These are phyloP conservation scores for Durio zibethinus DNA, from an alignment of 345 rosid genomes.

Conservation along the genomic window DNA sequence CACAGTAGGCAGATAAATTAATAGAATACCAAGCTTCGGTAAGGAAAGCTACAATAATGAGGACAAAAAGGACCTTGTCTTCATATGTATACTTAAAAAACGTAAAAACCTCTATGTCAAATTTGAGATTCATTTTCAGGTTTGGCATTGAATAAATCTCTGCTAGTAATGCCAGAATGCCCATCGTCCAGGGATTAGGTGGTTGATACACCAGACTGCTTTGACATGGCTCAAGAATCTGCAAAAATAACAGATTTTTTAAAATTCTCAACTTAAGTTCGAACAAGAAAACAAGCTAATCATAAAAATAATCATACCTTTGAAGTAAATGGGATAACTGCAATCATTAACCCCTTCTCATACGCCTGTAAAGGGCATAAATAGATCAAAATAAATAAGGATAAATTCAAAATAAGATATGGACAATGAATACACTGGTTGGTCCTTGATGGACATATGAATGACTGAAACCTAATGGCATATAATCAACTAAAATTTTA, in stretches of 20 bases:
- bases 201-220: constrained; percentile 95
- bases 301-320: constrained; percentile 48
- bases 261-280: constrained; percentile 1
- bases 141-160: constrained; percentile 98
- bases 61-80: background rate
- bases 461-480: background rate
- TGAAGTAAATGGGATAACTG: constrained; percentile 97
- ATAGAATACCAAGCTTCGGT: background rate
- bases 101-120: constrained; percentile 77
- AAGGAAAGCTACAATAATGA: background rate
- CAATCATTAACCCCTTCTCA: constrained; percentile 99
- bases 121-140: constrained; percentile 96
- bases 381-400: background rate
- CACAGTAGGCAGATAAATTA: background rate
- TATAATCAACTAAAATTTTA: too few species aligned
- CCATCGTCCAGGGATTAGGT: constrained; percentile 99
- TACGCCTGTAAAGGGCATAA: constrained; percentile 59
- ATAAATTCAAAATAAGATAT: background rate
- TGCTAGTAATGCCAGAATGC: constrained; percentile 82
- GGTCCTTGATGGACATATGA: background rate
- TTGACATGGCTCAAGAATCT: constrained; percentile 93
- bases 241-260: constrained; percentile 15
- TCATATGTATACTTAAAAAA: background rate
- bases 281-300: background rate
- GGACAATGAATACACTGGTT: background rate